phyloP scores from a whole-genome alignment of 495 filamentous ascomycete species.

The Clavariopsis aquatica region DNA sequence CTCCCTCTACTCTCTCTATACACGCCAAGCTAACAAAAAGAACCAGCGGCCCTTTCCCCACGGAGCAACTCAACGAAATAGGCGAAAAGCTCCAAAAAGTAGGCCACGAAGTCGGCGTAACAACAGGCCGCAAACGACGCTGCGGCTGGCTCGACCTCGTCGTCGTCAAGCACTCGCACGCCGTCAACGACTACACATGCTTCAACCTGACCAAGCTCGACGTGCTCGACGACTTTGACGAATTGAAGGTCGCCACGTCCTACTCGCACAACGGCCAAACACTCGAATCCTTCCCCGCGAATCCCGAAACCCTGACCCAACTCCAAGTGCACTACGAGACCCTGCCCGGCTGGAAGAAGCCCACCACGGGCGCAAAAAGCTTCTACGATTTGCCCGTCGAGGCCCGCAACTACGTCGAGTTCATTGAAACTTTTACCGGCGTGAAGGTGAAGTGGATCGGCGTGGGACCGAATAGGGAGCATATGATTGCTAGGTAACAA shows the following conservation, averaged over 20 bases:
- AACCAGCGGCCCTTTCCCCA: constrained; percentile 83
- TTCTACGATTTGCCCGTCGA: constrained; percentile 73
- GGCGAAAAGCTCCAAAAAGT: constrained; percentile 66
- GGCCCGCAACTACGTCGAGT: constrained; percentile 73
- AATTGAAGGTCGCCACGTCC: constrained; percentile 74
- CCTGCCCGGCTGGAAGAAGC: constrained; percentile 74
- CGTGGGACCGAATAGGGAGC: constrained; percentile 71
- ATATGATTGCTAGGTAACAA: constrained; percentile 60
- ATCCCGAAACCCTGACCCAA: constrained; percentile 60
- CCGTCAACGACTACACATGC: constrained; percentile 47
- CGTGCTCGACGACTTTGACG: constrained; percentile 77
- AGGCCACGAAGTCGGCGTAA: constrained; percentile 74
- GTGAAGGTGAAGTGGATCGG: constrained; percentile 76
- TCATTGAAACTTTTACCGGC: constrained; percentile 69
- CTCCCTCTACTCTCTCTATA: not conserved
- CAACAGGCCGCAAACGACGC: constrained; percentile 77
- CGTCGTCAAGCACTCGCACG: constrained; percentile 69
- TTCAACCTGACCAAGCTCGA: constrained; percentile 90
- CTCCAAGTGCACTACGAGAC: constrained; percentile 70
- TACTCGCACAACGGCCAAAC: constrained; percentile 60
- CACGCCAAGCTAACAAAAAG: constrained; percentile 48
- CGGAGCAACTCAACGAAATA: constrained; percentile 54
- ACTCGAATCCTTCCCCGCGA: constrained; percentile 66
- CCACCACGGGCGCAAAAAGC: constrained; percentile 61
- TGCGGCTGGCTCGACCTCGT: constrained; percentile 92